Evolutionary conservation across 805 yeast species (phyloP), one percentile per base, ranked within the genome.

Genomic region (Candida orba): DNA sequence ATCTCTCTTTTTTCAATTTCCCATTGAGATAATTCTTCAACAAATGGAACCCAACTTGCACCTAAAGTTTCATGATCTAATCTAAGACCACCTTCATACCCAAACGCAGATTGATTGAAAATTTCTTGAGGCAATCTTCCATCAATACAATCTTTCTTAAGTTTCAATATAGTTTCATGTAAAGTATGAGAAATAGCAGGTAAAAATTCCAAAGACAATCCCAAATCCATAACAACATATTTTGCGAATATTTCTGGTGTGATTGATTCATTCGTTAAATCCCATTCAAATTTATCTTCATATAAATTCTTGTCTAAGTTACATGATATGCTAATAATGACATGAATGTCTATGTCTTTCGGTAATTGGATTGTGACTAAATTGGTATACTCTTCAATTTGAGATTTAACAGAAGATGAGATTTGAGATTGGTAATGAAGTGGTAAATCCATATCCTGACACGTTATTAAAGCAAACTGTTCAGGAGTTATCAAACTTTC

Each of bases 261-360:
- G 3, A 62, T 50, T 32, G 58, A 43, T 31, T 67, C 71, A 49
- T 66, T 72, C 8, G 66, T 57, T 36, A 93, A 68, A 57, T 93
- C 95, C 98, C 98, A 91, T 64, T 93, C 98, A 51, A 93, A 83
- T 60, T 84, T 84, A 63, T 93, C 99, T 53, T 89, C 95, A 56
- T 81, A 89, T 35, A 90, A 72, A 53, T 81, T 81, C 58, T 85
- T 85, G 51, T 89, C 88, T 48, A 93, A 67, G 57, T 84, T 87
- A 39, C 93, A 85, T 14, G 91, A 80, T 33, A 93, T 64, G 50
- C 88, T 85, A 31, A 93, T 74, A 4, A 93, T 74, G 2, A 85
- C 95, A 56, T 85, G 93, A 25, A 81, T 65, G 42, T 76, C 80
- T 36, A 73, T 71, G 45, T 80, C 86, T 33, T 65, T 67, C 15